These are phyloP conservation scores for Penicillium sp. DNA, from an alignment of 2,329 filamentous ascomycete genomes.

Conservation along the genomic window DNA sequence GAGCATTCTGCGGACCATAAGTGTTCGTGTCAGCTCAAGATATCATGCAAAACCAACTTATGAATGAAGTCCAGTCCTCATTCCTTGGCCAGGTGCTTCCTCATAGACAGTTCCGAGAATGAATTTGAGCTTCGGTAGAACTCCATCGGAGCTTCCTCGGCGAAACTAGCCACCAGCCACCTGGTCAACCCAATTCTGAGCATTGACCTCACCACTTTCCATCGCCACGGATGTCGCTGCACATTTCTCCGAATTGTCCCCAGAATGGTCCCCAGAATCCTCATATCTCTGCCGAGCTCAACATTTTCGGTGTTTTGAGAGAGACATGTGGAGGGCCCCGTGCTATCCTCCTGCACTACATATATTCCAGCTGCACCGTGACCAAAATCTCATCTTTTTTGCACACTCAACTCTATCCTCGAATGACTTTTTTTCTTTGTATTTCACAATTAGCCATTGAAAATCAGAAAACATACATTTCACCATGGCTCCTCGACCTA, in stretches of 20 bases:
- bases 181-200: neutral
- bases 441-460: too few species aligned
- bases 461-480: too few species aligned
- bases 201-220: neutral
- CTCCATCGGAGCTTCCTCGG: neutral
- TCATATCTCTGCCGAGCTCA: neutral
- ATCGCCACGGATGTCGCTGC: neutral
- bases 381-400: neutral
- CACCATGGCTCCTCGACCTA: too few species aligned
- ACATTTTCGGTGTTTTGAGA: neutral
- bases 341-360: neutral
- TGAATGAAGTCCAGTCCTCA: too few species aligned
- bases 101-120: neutral
- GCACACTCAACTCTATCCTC: constrained; percentile 57
- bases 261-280: too few species aligned
- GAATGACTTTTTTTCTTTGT: too few species aligned
- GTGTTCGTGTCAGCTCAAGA: too few species aligned
- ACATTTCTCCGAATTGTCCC: neutral
- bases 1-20: too few species aligned
- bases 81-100: neutral
- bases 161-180: neutral
- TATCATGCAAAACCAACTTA: too few species aligned
- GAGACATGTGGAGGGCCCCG: neutral
- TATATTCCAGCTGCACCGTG: neutral
- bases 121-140: neutral